Percentiles rank a stretch among this genome's conserved stretches.
phyloP scores from a whole-genome alignment of 2,329 filamentous ascomycete species.

The Cadophora sp. region DNA sequence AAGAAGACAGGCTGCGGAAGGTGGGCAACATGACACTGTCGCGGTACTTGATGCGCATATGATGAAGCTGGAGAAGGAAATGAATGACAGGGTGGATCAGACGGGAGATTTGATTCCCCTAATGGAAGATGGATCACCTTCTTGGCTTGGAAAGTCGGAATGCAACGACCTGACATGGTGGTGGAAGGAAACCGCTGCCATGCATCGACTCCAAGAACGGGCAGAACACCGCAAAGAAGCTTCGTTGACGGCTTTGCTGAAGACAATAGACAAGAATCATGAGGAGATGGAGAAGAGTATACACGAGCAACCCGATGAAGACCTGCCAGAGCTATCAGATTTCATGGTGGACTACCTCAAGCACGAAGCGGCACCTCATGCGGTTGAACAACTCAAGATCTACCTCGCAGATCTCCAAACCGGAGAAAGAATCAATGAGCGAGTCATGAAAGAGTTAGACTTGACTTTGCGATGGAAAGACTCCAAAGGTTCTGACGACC shows the following conservation, averaged over 20 bases:
- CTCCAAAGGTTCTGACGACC: neutral
- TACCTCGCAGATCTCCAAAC: neutral
- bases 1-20: neutral
- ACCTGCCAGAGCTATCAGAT: neutral
- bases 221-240: neutral
- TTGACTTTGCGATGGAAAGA: neutral
- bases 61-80: slow-evolving; percentile 5
- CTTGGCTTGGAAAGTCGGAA: neutral
- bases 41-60: neutral
- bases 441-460: neutral
- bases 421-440: neutral
- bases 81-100: neutral
- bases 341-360: neutral
- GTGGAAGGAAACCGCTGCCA: slow-evolving; percentile 2
- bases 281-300: neutral
- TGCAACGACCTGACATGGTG: neutral
- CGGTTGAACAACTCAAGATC: neutral
- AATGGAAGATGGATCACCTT: neutral
- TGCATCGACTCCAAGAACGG: slow-evolving; percentile 1
- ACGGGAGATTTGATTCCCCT: neutral
- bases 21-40: neutral
- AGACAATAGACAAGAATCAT: neutral
- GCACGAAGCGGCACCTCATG: neutral
- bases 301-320: neutral
- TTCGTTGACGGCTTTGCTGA: neutral